A percentile compares a stretch with the other conserved stretches of the same genome.
These are phyloP conservation scores for Amanita exitialis DNA, from an alignment of 768 basidiomycete species.

Conservation along the genomic window DNA sequence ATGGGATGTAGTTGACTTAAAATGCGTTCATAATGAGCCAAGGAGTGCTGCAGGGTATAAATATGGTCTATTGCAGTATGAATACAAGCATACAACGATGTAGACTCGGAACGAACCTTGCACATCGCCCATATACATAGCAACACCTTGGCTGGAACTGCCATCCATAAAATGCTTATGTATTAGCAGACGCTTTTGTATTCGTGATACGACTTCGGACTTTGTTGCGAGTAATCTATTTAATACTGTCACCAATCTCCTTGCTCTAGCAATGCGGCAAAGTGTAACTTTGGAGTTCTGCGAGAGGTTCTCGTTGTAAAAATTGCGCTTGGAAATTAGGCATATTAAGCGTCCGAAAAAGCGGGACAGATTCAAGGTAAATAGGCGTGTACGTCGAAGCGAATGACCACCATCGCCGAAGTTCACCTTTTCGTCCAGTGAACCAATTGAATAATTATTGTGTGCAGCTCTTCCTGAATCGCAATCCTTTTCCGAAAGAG, in stretches of 20 bases:
- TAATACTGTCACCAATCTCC: slow-evolving; percentile 72
- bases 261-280: slow-evolving; percentile 68
- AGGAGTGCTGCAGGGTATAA: slow-evolving; percentile 72
- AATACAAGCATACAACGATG: slow-evolving; percentile 6
- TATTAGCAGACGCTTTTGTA: slow-evolving; percentile 62
- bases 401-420: neutral
- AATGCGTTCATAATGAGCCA: slow-evolving; percentile 82
- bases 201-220: slow-evolving; percentile 69
- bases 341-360: neutral
- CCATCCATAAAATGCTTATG: slow-evolving; percentile 24
- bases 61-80: slow-evolving; percentile 62
- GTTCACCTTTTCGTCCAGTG: neutral
- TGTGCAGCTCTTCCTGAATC: neutral
- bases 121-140: slow-evolving; percentile 85
- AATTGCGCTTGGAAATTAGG: neutral
- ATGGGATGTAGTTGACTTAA: slow-evolving; percentile 82
- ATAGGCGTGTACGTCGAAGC: neutral
- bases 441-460: neutral
- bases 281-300: slow-evolving; percentile 33
- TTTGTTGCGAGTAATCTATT: slow-evolving; percentile 70
- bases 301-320: neutral
- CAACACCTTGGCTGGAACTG: slow-evolving; percentile 40
- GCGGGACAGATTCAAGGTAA: neutral
- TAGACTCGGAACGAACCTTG: slow-evolving; percentile 47
- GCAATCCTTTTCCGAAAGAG: neutral